These are phyloP conservation scores for Boletellus deceptivus DNA, from an alignment of 1,284 basidiomycete species.

Conservation along the genomic window DNA sequence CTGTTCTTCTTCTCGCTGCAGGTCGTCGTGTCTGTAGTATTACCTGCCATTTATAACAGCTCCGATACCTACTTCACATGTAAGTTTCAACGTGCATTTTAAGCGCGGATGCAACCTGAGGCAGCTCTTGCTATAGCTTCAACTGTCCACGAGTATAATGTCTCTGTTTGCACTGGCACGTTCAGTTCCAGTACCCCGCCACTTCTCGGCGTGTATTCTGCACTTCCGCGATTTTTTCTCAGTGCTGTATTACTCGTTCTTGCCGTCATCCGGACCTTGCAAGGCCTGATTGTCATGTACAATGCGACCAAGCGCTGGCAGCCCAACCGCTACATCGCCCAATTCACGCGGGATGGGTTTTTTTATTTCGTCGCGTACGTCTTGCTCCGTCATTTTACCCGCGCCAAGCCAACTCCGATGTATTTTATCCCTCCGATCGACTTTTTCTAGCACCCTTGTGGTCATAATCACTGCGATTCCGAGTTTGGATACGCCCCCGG, in stretches of 20 bases:
- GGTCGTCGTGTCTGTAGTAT: background rate
- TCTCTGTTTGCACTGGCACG: background rate
- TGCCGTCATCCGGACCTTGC: background rate
- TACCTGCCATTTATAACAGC: background rate
- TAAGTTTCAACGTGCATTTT: background rate
- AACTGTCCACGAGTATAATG: background rate
- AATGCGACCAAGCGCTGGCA: constrained; percentile 1
- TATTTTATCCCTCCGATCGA: too few relatives aligned
- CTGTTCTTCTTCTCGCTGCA: background rate
- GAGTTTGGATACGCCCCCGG: background rate
- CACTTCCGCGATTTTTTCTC: constrained; percentile 1
- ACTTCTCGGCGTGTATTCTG: background rate
- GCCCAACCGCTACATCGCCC: background rate
- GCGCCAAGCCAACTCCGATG: background rate
- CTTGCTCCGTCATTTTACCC: background rate
- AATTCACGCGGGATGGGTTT: constrained; percentile 1
- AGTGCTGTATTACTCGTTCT: background rate
- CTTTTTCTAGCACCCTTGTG: background rate
- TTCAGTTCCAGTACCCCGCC: background rate
- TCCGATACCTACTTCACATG: background rate
- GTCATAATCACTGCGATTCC: background rate
- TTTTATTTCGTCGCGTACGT: constrained; percentile 9
- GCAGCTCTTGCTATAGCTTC: background rate
- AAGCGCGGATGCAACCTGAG: background rate
- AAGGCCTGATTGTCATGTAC: constrained; percentile 1